phyloP scores from a whole-genome alignment of 257 asterid species.

The Lycium barbarum region DNA sequence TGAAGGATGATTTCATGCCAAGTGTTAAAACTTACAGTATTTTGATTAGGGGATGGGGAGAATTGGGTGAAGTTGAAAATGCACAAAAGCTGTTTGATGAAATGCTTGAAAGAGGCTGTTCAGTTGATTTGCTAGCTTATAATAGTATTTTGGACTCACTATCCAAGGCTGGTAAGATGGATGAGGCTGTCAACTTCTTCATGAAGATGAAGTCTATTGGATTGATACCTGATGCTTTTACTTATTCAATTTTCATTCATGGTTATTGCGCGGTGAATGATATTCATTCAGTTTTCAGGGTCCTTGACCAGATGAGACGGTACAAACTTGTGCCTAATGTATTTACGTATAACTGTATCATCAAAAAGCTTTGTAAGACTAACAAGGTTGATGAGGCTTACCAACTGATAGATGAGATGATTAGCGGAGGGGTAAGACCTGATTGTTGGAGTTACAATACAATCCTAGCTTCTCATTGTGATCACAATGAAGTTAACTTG shows the following conservation, averaged over 20 bases:
- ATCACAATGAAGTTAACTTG: slow-evolving; percentile 72
- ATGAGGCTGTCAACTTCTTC: slow-evolving; percentile 69
- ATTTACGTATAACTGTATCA: slow-evolving; percentile 70
- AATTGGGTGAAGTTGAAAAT: slow-evolving; percentile 49
- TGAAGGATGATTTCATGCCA: slow-evolving; percentile 52
- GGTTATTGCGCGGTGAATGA: slow-evolving; percentile 65
- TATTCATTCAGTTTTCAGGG: slow-evolving; percentile 66
- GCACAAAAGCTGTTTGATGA: slow-evolving; percentile 77
- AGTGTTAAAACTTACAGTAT: slow-evolving; percentile 76
- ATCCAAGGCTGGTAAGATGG: slow-evolving; percentile 77
- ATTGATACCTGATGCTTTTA: slow-evolving; percentile 77
- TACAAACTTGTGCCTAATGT: slow-evolving; percentile 70
- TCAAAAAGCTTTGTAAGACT: slow-evolving; percentile 76
- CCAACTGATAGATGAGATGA: slow-evolving; percentile 75
- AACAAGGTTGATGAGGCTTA: slow-evolving; percentile 74
- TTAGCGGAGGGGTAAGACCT: slow-evolving; percentile 53
- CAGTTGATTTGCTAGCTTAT: slow-evolving; percentile 76
- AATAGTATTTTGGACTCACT: slow-evolving; percentile 70
- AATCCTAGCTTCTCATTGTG: slow-evolving; percentile 70
- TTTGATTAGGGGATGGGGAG: slow-evolving; percentile 90
- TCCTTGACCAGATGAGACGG: slow-evolving; percentile 76
- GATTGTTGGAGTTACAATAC: slow-evolving; percentile 85
- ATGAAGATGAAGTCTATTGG: slow-evolving; percentile 59
- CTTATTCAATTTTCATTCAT: slow-evolving; percentile 74
- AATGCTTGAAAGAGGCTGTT: slow-evolving; percentile 70